Conservation (phyloP, 192 early-diverging fungal species). For the Oehlia diaphana region DNA sequence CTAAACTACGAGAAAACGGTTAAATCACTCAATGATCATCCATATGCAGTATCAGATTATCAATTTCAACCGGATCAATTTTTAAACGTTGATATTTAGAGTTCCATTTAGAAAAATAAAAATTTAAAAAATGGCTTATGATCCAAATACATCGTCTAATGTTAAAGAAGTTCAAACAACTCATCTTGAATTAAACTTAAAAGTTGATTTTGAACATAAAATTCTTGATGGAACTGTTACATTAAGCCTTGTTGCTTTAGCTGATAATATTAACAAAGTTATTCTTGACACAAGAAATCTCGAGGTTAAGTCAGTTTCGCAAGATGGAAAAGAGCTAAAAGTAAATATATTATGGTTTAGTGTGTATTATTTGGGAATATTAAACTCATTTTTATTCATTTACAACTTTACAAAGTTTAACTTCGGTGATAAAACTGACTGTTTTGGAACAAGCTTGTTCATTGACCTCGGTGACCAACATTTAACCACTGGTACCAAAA, state of each 20-base stretch:
- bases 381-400: background rate
- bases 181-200: slow-evolving; percentile 76
- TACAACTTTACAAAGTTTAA: slow-evolving; percentile 39
- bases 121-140: slow-evolving; percentile 46
- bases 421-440: slow-evolving; percentile 55
- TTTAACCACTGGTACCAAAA: slow-evolving; percentile 44
- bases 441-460: slow-evolving; percentile 73
- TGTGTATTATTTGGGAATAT: background rate
- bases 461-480: slow-evolving; percentile 52
- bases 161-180: slow-evolving; percentile 67
- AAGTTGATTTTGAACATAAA: slow-evolving; percentile 75
- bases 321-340: slow-evolving; percentile 29
- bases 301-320: slow-evolving; percentile 45
- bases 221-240: slow-evolving; percentile 65
- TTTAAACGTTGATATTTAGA: too few species aligned
- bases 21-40: too few species aligned
- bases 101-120: too few species aligned
- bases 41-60: too few species aligned
- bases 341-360: slow-evolving; percentile 1
- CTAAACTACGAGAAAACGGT: too few species aligned
- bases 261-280: slow-evolving; percentile 54
- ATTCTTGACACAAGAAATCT: slow-evolving; percentile 74
- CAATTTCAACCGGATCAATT: too few species aligned
- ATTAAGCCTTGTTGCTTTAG: slow-evolving; percentile 58
- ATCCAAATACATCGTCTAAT: slow-evolving; percentile 87